A percentile compares a stretch with the other conserved stretches of the same genome.
Conservation (phyloP, 2,329 filamentous ascomycete species). For the Albifimbria verrucaria region DNA sequence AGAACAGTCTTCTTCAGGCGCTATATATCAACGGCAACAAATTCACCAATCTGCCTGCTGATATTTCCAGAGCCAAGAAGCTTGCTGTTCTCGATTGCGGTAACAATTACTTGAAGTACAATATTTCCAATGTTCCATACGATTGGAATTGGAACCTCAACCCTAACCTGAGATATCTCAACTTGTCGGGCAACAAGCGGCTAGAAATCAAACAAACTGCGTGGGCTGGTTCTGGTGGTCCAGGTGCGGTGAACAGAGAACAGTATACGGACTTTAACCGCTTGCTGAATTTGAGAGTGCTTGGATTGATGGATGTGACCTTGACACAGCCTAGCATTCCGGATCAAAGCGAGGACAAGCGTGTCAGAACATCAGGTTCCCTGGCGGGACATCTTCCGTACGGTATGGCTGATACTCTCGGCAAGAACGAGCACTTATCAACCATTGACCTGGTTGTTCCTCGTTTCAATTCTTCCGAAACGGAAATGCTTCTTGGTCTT, state of each 20-base stretch:
- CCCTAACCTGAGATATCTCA: constrained; percentile 88
- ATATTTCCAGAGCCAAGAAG: constrained; percentile 91
- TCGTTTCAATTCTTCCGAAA: constrained; percentile 82
- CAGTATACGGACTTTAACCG: constrained; percentile 83
- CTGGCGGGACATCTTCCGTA: constrained; percentile 87
- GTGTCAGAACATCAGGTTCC: constrained; percentile 96
- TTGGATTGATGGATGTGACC: constrained; percentile 97
- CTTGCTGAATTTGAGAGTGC: constrained; percentile 75
- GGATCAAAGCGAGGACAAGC: constrained; percentile 90
- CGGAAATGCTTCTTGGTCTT: constrained; percentile 87
- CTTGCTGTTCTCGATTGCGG: constrained; percentile 90
- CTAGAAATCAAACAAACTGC: constrained; percentile 77
- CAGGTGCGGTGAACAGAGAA: constrained; percentile 55
- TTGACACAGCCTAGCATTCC: constrained; percentile 90
- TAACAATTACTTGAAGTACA: constrained; percentile 95
- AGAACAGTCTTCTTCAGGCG: constrained; percentile 80
- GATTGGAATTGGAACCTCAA: constrained; percentile 99
- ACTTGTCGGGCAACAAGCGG: constrained; percentile 93
- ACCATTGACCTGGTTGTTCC: constrained; percentile 95
- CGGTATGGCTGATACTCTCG: constrained; percentile 94
- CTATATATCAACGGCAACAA: constrained; percentile 97
- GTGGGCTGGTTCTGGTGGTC: constrained; percentile 41
- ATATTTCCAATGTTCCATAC: constrained; percentile 97
- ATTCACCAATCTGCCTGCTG: constrained; percentile 92
- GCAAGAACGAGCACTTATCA: constrained; percentile 89